These are phyloP conservation scores for Claviceps spartinae DNA, from an alignment of 2,329 filamentous ascomycete species.

Conservation along the genomic window DNA sequence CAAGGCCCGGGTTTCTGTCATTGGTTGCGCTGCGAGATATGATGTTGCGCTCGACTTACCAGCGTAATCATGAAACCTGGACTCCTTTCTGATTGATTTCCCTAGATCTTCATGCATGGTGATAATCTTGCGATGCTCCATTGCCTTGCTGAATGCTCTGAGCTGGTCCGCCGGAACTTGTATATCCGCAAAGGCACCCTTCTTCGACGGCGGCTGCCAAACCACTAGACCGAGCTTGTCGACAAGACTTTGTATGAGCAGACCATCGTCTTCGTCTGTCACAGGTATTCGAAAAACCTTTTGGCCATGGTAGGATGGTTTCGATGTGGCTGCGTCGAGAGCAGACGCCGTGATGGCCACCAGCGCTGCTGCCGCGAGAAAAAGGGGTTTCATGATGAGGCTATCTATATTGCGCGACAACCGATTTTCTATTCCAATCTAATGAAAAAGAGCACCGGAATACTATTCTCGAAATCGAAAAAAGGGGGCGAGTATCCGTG, in stretches of 20 bases:
- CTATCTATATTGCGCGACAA: too few relatives aligned
- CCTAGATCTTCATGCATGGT: conserved; percentile 28
- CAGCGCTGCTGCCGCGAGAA: not conserved
- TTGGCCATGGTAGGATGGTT: conserved; percentile 27
- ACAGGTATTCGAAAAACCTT: conserved; percentile 29
- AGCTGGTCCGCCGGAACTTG: conserved; percentile 24
- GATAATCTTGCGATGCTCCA: conserved; percentile 17
- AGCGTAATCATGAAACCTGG: conserved; percentile 15
- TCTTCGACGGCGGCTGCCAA: conserved; percentile 22
- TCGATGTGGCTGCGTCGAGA: not conserved
- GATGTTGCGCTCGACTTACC: conserved; percentile 8
- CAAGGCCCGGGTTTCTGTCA: not conserved
- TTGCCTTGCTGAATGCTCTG: conserved; percentile 19
- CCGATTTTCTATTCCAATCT: too few relatives aligned
- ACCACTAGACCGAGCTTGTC: conserved; percentile 20
- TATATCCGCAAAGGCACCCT: conserved; percentile 25
- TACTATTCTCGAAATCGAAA: too few relatives aligned
- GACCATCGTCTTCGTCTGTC: conserved; percentile 17
- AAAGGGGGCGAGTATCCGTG: too few relatives aligned
- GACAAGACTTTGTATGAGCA: conserved; percentile 19
- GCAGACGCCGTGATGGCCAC: not conserved
- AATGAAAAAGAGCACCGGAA: too few relatives aligned
- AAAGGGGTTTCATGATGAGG: not conserved
- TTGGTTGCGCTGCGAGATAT: not conserved
- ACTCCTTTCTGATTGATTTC: conserved; percentile 23